Evolutionary conservation across 805 yeast species (phyloP), one percentile per base, ranked within the genome.

Genomic region (Candida sonorensis): DNA sequence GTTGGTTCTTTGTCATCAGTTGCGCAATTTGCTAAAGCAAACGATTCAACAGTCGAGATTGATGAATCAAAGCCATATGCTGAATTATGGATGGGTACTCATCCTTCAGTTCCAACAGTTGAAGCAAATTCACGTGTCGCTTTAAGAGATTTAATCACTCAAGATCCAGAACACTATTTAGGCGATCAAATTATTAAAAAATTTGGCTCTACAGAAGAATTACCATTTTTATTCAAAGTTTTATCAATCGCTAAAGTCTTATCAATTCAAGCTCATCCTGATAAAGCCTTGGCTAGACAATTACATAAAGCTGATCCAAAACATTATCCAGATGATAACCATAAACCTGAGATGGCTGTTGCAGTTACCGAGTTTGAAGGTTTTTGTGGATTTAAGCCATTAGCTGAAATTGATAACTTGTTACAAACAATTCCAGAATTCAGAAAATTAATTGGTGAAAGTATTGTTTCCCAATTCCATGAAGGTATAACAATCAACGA

Each of bases 331-430:
- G 98, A 92, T 63, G 94, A 81, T 57, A 92, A 92, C 66, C 98
- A 92, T 64, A 92, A 92, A 67, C 98, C 98, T n/a, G 98, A 92
- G 61, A 92, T 92, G 98, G 97, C 98, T 31, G 76, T 92, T 52
- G 98, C 98, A 7, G 78, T 92, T 33, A 88, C 97, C 15, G 84
- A 76, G 39, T 92, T 92, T 50, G 97, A 92, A 66, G 97, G 97
- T 0, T 90, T 92, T 63, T 92, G 98, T 62, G 98, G 98, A 0
- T 92, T 92, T 67, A 81, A 92, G 55, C 98, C 98, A 14, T 72
- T 88, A 50, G 69, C 66, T 22, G 81, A 87, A 61, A 72, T 92
- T 45, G 79, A 79, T 29, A 65, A 65, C 27, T 77, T 84, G 41
- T 69, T 92, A 49, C 53, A 67, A 37, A 71, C 72, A 10, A 73